These are phyloP conservation scores for Pseudoneurospora amorphoporcata DNA, from an alignment of 495 filamentous ascomycete genomes.

Conservation along the genomic window DNA sequence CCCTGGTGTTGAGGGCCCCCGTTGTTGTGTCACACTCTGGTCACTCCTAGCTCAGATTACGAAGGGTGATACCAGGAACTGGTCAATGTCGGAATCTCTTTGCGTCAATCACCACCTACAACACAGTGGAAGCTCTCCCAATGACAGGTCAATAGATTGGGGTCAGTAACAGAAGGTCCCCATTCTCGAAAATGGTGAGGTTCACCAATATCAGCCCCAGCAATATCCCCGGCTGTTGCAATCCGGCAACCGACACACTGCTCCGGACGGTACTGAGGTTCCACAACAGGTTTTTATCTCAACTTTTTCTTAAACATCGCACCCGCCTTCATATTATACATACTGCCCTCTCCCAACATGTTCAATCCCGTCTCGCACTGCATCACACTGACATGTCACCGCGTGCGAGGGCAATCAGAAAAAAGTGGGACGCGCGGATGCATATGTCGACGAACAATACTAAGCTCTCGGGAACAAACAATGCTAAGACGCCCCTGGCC, in stretches of 20 bases:
- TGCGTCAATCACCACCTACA: neutral
- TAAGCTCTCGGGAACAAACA: neutral
- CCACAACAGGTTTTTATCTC: neutral
- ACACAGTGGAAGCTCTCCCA: neutral
- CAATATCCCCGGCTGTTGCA: neutral
- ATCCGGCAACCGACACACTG: neutral
- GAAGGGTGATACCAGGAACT: neutral
- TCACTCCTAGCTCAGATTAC: neutral
- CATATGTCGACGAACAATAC: neutral
- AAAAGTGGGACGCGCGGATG: neutral
- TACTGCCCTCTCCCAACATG: neutral
- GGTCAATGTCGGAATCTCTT: neutral
- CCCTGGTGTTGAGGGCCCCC: neutral
- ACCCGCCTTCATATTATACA: neutral
- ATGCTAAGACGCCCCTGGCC: neutral
- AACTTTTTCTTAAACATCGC: neutral
- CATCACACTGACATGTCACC: neutral
- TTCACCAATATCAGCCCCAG: neutral
- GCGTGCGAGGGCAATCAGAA: neutral
- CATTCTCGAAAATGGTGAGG: neutral
- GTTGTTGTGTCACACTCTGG: neutral
- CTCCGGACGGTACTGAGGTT: neutral
- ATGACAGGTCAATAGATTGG: neutral
- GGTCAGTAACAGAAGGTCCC: neutral
- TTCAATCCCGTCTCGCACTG: neutral